Percentiles rank a stretch among this genome's conserved stretches.
Evolutionary conservation across 805 yeast genomes (phyloP).

Genomic region (Candida xiaguanensis): DNA sequence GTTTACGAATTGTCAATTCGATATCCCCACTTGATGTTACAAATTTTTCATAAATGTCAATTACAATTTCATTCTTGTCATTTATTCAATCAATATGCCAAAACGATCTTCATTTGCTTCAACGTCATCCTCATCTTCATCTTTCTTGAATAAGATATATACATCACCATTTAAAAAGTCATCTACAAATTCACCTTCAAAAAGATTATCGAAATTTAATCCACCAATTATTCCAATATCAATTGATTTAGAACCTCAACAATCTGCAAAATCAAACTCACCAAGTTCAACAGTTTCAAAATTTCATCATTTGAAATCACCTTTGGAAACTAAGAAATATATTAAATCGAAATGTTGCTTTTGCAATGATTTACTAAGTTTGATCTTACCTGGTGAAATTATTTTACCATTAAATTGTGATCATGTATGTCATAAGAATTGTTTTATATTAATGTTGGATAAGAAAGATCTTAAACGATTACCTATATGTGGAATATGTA

Average conservation of each 20-base stretch:
- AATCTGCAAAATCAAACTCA: background rate
- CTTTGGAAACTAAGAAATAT: conserved; percentile 3
- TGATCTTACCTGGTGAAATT: conserved; percentile 15
- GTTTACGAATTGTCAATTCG: background rate
- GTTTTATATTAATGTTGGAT: conserved; percentile 16
- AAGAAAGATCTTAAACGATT: conserved; percentile 9
- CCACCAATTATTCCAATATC: conserved; percentile 3
- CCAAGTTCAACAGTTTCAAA: background rate
- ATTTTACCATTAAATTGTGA: conserved; percentile 18
- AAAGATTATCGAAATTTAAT: background rate
- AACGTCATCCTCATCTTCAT: conserved; percentile 1
- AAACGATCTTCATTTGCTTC: conserved; percentile 3
- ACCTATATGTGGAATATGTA: conserved; percentile 15
- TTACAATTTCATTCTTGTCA: background rate
- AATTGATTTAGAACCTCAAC: background rate
- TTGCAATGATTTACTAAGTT: conserved; percentile 15
- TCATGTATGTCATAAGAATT: conserved; percentile 24
- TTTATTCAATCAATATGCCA: background rate
- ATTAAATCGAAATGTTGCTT: conserved; percentile 14
- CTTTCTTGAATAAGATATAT: conserved; percentile 3
- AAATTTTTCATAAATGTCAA: no score
- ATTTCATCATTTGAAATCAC: conserved; percentile 2
- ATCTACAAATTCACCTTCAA: background rate
- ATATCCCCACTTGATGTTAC: background rate
- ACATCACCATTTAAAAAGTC: conserved; percentile 5